phyloP scores from a whole-genome alignment of 495 filamentous ascomycete genomes.

The Penicillium fimorum region DNA sequence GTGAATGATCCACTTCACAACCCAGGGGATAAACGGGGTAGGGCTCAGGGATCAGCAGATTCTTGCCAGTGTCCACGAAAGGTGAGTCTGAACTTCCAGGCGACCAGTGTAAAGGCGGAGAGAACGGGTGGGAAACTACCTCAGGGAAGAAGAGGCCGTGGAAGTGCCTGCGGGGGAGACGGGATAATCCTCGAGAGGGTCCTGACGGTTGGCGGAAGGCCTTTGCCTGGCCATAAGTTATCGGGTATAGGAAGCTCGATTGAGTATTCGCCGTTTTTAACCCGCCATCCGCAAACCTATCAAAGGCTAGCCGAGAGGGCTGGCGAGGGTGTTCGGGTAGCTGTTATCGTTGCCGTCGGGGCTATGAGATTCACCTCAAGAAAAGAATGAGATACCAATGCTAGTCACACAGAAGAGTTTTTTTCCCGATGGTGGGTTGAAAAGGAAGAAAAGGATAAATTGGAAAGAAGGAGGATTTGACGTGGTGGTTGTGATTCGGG shows the following conservation, averaged over 20 bases:
- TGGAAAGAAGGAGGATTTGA: slow-evolving; percentile 19
- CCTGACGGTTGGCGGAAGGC: slow-evolving; percentile 48
- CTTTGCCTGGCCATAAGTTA: slow-evolving; percentile 55
- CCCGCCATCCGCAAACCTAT: slow-evolving; percentile 49
- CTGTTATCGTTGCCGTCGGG: slow-evolving; percentile 15
- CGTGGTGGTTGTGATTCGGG: slow-evolving; percentile 38
- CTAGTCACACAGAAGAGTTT: background rate
- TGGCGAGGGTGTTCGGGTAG: slow-evolving; percentile 14
- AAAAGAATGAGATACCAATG: background rate
- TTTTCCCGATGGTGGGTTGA: slow-evolving; percentile 1
- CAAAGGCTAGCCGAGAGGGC: slow-evolving; percentile 20
- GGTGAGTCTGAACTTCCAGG: background rate
- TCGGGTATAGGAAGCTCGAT: slow-evolving; percentile 38
- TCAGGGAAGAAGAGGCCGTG: slow-evolving; percentile 43
- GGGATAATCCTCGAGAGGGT: slow-evolving; percentile 50
- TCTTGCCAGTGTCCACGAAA: background rate
- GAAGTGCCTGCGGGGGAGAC: slow-evolving; percentile 41
- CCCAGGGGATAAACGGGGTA: background rate
- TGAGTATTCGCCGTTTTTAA: slow-evolving; percentile 40
- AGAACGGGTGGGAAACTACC: slow-evolving; percentile 39
- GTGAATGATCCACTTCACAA: background rate
- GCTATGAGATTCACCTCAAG: slow-evolving; percentile 11
- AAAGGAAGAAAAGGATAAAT: slow-evolving; percentile 4
- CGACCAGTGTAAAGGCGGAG: slow-evolving; percentile 8
- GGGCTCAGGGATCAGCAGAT: background rate